These are phyloP conservation scores for Metschnikowia noctiluminum DNA, from an alignment of 805 yeast species.

Conservation along the genomic window DNA sequence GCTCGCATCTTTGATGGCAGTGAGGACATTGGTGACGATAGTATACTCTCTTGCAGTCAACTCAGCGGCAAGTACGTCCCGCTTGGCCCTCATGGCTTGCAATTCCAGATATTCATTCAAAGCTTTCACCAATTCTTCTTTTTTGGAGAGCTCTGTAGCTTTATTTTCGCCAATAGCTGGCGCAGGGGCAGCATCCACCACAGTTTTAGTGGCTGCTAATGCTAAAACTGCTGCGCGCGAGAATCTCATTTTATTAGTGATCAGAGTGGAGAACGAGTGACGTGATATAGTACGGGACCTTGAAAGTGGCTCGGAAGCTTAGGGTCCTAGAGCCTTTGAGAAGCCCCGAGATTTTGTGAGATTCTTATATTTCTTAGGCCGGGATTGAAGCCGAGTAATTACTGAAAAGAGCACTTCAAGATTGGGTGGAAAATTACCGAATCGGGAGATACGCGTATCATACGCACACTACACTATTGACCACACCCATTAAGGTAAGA, in stretches of 20 bases:
- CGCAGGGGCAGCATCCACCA: conserved; percentile 37
- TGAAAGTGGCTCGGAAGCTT: background rate
- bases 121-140: conserved; percentile 22
- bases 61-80: conserved; percentile 26
- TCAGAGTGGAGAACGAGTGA: conserved; percentile 4
- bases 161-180: conserved; percentile 10
- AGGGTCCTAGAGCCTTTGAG: too few species aligned
- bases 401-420: background rate
- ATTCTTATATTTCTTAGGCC: background rate
- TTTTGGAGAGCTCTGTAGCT: conserved; percentile 5
- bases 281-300: too few species aligned
- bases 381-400: background rate
- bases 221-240: conserved; percentile 30
- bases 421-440: background rate
- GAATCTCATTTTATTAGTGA: conserved; percentile 25
- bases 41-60: conserved; percentile 36
- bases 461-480: background rate
- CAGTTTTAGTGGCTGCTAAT: conserved; percentile 24
- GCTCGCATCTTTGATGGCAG: conserved; percentile 34
- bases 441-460: background rate
- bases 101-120: conserved; percentile 23
- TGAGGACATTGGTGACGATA: conserved; percentile 39
- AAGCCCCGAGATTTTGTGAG: too few species aligned
- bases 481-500: background rate
- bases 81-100: conserved; percentile 23